Evolutionary conservation across 164 flowering plant species (phyloP), one percentile per base, ranked within the genome.

Genomic region (Macadamia tetraphylla): DNA sequence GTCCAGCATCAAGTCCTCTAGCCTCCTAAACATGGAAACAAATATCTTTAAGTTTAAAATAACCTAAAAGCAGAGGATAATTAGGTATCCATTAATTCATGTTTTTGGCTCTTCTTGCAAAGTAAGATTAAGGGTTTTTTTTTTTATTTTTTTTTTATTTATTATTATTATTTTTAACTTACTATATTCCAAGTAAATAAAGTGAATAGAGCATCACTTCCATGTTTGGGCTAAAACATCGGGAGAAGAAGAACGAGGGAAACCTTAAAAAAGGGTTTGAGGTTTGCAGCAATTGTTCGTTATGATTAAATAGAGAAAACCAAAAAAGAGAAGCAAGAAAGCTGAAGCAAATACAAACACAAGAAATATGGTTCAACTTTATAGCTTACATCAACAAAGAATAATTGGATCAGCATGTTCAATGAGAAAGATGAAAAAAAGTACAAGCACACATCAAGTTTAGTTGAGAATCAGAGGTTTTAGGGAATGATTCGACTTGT

Each of bases 1-100:
- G 98, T 62, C 98, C 98, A 63, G 98, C 98, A 83, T 93, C 98
- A 71, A 94, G 95, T 68, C 98, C 98, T 81, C 98, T 86, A 58
- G 98, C 98, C 78, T 94, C 98, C 98, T 94, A 73, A 43, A 64
- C 30, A 65, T 49, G n/a, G 5, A 18, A 46, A 46, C 6, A 29
- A 48, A 29, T 1, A 49, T 2, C 6, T 5, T 13, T 32, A 32
- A 1, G 13, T 14, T 31, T 35, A 11, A 30, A 60, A 7, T 11
- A 60, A 42, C 8, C 14, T 12, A 62, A 62, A 53, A 53, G 57
- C 57, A 11, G 15, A 49, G 11, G 53, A 10, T 49, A 35, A 35
- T 35, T 35, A 2, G 5, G 40, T 5, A 35, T 5, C 5, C 3
- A 35, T 35, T 35, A 49, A 49, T 10, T 14, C 53, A 10, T 49